These are phyloP conservation scores for Xylaria hypoxylon DNA, from an alignment of 2,329 filamentous ascomycete species.

Conservation along the genomic window DNA sequence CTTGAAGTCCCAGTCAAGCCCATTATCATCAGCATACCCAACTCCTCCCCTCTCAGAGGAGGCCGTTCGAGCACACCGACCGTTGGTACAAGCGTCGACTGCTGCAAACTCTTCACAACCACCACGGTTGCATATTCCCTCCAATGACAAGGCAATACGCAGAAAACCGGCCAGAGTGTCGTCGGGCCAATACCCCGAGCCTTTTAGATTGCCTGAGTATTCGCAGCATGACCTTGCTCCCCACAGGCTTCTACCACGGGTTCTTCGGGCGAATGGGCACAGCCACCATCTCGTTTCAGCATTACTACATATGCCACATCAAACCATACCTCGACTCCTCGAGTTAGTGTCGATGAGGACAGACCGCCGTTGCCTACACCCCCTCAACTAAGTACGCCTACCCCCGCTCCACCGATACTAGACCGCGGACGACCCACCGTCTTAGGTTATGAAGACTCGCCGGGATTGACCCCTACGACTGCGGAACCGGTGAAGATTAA, in stretches of 20 bases:
- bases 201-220: conserved; percentile 53
- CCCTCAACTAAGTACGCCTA: conserved; percentile 51
- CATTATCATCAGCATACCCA: conserved; percentile 47
- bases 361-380: conserved; percentile 54
- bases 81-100: conserved; percentile 23
- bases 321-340: conserved; percentile 56
- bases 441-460: conserved; percentile 45
- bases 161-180: conserved; percentile 57
- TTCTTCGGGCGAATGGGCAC: conserved; percentile 56
- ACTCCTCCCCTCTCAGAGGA: conserved; percentile 55
- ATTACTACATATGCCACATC: conserved; percentile 71
- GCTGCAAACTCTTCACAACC: conserved; percentile 21
- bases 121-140: conserved; percentile 44
- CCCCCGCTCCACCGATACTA: conserved; percentile 52
- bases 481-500: conserved; percentile 49
- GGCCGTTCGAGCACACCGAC: conserved; percentile 34
- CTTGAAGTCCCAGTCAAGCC: conserved; percentile 39
- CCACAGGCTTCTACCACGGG: conserved; percentile 36
- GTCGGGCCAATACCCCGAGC: conserved; percentile 48
- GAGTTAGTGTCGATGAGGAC: conserved; percentile 53
- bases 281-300: conserved; percentile 72
- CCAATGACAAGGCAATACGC: conserved; percentile 56
- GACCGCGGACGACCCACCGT: conserved; percentile 54
- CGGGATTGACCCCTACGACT: conserved; percentile 38
- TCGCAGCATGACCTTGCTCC: conserved; percentile 49